Conservation (phyloP, 768 basidiomycete species). For the Mycena alexandri region DNA sequence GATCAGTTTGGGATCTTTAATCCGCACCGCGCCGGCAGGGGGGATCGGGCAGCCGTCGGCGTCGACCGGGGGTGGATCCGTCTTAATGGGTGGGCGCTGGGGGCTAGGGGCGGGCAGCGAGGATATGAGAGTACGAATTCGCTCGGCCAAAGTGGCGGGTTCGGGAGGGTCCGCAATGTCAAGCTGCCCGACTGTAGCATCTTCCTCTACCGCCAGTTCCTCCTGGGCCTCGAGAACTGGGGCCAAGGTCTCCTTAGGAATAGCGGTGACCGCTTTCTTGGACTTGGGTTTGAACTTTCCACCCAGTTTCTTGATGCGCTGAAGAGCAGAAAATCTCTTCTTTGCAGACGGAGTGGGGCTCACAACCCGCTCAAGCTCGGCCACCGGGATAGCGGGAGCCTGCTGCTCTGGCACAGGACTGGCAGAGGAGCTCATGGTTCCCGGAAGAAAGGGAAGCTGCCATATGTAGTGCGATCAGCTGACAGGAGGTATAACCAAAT, state of each 20-base stretch:
- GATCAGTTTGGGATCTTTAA: conserved; percentile 60
- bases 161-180: conserved; percentile 48
- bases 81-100: conserved; percentile 35
- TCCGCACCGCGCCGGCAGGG: conserved; percentile 49
- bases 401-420: neutral
- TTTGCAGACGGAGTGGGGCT: conserved; percentile 36
- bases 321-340: conserved; percentile 34
- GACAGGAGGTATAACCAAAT: conserved; percentile 5
- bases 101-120: conserved; percentile 50
- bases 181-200: conserved; percentile 9
- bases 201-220: conserved; percentile 7
- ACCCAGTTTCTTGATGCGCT: conserved; percentile 37
- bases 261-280: conserved; percentile 20
- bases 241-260: conserved; percentile 13
- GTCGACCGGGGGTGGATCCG: conserved; percentile 34
- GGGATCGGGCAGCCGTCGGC: conserved; percentile 45
- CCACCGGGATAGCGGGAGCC: neutral
- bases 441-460: neutral
- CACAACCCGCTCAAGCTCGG: conserved; percentile 27
- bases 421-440: conserved; percentile 24
- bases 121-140: conserved; percentile 65
- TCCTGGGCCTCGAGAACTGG: neutral
- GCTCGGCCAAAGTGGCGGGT: conserved; percentile 60
- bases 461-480: conserved; percentile 18
- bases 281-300: conserved; percentile 33